phyloP scores from a whole-genome alignment of 2,329 filamentous ascomycete species.

The Dothistroma pini region DNA sequence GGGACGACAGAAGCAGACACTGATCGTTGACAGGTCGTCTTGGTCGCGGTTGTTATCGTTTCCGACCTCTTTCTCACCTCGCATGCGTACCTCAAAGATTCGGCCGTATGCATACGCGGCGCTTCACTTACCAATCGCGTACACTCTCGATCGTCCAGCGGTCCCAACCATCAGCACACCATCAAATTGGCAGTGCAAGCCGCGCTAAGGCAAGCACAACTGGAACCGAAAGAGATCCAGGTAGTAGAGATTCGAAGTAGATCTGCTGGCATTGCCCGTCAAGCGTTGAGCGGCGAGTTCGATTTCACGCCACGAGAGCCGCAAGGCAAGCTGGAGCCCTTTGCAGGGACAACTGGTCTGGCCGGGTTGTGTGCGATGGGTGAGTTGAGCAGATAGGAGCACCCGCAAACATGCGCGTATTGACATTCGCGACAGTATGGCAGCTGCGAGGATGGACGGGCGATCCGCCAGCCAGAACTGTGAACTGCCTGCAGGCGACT shows the following conservation, averaged over 20 bases:
- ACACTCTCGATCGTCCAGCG: conserved; percentile 11
- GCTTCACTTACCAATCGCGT: conserved; percentile 12
- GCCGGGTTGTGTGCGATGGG: conserved; percentile 20
- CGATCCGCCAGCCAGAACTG: conserved; percentile 9
- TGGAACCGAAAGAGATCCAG: conserved; percentile 21
- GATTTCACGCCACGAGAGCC: conserved; percentile 8
- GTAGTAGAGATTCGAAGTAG: conserved; percentile 18
- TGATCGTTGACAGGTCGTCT: conserved; percentile 12
- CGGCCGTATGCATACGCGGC: conserved; percentile 20
- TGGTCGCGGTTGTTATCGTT: conserved; percentile 24
- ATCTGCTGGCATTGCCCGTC: conserved; percentile 1
- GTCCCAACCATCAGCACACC: conserved; percentile 11
- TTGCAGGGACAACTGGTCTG: conserved; percentile 14
- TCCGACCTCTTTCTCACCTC: conserved; percentile 26
- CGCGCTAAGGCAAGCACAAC: conserved; percentile 17
- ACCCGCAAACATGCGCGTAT: not conserved
- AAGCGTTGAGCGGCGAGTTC: conserved; percentile 10
- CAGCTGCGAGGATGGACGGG: conserved; percentile 26
- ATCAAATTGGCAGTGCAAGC: conserved; percentile 11
- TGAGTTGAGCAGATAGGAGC: conserved; percentile 4
- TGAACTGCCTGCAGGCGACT: conserved; percentile 22
- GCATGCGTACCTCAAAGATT: conserved; percentile 29
- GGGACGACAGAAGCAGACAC: not conserved
- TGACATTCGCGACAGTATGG: conserved; percentile 20
- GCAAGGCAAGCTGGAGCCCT: not conserved